Percentiles rank a stretch among this genome's conserved stretches.
Conservation (phyloP, 78 protist genomes). For the Dictyostelium brefeldianum region DNA sequence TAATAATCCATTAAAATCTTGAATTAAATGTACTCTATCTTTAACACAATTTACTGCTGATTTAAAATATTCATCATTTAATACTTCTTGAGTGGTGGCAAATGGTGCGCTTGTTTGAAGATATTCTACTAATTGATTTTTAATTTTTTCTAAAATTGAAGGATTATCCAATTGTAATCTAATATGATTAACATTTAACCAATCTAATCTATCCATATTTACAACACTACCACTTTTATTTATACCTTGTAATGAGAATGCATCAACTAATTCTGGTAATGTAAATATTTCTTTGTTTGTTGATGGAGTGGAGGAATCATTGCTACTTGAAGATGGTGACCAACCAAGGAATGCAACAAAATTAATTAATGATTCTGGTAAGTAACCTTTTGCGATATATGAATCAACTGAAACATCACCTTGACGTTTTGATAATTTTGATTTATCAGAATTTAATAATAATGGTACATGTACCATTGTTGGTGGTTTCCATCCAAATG, state of each 20-base stretch:
- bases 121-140: not conserved
- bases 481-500: constrained; percentile 87
- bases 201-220: constrained; percentile 67
- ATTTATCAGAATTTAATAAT: constrained; percentile 81
- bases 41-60: constrained; percentile 64
- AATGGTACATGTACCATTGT: constrained; percentile 91
- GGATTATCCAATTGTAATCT: constrained; percentile 36
- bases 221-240: constrained; percentile 80
- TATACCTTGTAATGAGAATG: constrained; percentile 51
- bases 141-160: not conserved
- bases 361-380: constrained; percentile 84
- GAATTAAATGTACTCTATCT: constrained; percentile 39
- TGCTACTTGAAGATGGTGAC: constrained; percentile 34
- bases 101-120: not conserved
- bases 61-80: constrained; percentile 34
- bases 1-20: constrained; percentile 10
- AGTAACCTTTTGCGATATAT: constrained; percentile 76
- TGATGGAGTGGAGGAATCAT: not conserved
- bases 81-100: not conserved
- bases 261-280: constrained; percentile 50
- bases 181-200: constrained; percentile 80
- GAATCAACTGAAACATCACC: constrained; percentile 83
- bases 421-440: constrained; percentile 92
- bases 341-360: constrained; percentile 88
- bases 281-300: constrained; percentile 54